Conservation (phyloP, 129 eudicot species). For the Mikania micrantha region DNA sequence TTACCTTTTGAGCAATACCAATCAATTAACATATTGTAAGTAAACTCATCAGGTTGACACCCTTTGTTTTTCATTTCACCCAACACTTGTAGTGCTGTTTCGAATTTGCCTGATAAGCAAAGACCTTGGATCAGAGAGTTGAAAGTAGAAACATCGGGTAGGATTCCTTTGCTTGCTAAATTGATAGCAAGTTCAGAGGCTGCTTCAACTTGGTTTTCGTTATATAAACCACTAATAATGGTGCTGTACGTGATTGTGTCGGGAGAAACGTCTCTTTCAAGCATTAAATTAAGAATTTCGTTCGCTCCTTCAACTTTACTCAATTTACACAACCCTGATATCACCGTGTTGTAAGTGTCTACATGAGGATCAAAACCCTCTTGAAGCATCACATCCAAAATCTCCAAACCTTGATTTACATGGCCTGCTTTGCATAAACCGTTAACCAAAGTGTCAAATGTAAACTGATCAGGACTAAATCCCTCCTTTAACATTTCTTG, state of each 20-base stretch:
- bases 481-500: conserved; percentile 67
- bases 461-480: conserved; percentile 65
- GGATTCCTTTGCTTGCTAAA: conserved; percentile 56
- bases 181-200: conserved; percentile 69
- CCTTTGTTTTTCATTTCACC: conserved; percentile 70
- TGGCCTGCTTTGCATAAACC: conserved; percentile 81
- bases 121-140: conserved; percentile 84
- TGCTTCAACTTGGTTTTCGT: conserved; percentile 72
- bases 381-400: conserved; percentile 71
- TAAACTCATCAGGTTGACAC: conserved; percentile 81
- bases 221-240: conserved; percentile 72
- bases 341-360: conserved; percentile 63
- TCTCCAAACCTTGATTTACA: conserved; percentile 66
- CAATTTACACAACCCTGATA: conserved; percentile 76
- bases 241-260: conserved; percentile 76
- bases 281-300: conserved; percentile 64
- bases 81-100: conserved; percentile 52
- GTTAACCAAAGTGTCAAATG: conserved; percentile 65
- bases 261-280: conserved; percentile 60
- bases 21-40: conserved; percentile 77
- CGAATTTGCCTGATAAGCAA: conserved; percentile 52
- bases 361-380: conserved; percentile 82
- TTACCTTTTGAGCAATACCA: conserved; percentile 68
- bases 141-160: conserved; percentile 80
- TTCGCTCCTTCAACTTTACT: conserved; percentile 67